Conservation (phyloP, 352 stramenopile species). For the Phytophthora cryptogea region DNA sequence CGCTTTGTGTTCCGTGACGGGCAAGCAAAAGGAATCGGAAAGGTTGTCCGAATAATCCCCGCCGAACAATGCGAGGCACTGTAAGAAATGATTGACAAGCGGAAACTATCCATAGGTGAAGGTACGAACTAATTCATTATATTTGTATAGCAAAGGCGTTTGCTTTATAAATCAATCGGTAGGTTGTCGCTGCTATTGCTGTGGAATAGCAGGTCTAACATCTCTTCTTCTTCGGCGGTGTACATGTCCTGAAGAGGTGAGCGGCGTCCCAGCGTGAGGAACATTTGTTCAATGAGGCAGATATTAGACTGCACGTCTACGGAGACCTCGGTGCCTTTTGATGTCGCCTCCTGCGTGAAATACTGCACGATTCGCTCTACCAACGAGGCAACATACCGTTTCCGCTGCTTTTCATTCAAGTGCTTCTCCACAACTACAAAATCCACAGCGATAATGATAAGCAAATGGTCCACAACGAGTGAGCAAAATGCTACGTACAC, state of each 20-base stretch:
- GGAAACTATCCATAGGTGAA: not conserved
- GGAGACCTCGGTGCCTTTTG: slow-evolving; percentile 44
- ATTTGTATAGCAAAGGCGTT: slow-evolving; percentile 6
- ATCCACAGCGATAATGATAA: not conserved
- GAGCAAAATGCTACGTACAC: slow-evolving; percentile 35
- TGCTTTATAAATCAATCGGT: slow-evolving; percentile 20
- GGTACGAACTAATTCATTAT: slow-evolving; percentile 21
- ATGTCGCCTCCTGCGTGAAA: slow-evolving; percentile 35
- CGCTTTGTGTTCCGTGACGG: slow-evolving; percentile 98
- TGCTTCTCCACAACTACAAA: slow-evolving; percentile 36
- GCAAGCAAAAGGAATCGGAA: slow-evolving; percentile 96
- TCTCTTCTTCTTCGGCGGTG: slow-evolving; percentile 72
- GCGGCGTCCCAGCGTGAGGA: slow-evolving; percentile 50
- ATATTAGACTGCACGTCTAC: slow-evolving; percentile 72
- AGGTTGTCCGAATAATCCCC: slow-evolving; percentile 81
- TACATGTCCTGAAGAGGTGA: slow-evolving; percentile 81
- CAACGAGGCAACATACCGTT: slow-evolving; percentile 42
- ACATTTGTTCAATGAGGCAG: slow-evolving; percentile 70
- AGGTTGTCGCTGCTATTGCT: slow-evolving; percentile 34
- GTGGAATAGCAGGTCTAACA: slow-evolving; percentile 62
- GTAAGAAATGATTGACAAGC: slow-evolving; percentile 1
- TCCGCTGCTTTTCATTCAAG: slow-evolving; percentile 47
- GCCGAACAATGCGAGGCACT: slow-evolving; percentile 25
- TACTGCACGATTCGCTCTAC: slow-evolving; percentile 42
- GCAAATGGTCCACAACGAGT: not conserved